These are phyloP conservation scores for Apostasia shenzhenica DNA, from an alignment of 106 monocot species.

Conservation along the genomic window DNA sequence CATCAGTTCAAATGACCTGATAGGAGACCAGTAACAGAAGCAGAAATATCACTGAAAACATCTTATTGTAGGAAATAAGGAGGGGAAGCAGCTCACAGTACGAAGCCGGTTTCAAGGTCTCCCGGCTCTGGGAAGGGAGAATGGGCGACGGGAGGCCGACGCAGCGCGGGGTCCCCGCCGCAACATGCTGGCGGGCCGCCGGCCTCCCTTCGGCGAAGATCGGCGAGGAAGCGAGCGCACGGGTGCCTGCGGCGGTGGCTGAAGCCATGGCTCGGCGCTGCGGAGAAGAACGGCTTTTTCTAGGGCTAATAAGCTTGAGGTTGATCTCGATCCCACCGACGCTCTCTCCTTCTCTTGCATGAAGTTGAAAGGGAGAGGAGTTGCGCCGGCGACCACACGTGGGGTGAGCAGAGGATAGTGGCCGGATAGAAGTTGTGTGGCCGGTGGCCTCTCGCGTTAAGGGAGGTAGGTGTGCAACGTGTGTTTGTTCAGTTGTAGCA, in stretches of 20 bases:
- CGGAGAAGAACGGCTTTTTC: not conserved
- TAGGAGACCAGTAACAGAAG: too few species aligned
- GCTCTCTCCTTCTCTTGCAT: not conserved
- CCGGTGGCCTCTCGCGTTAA: not conserved
- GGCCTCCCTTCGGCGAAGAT: not conserved
- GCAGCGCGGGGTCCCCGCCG: not conserved
- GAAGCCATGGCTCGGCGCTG: not conserved
- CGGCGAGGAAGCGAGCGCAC: not conserved
- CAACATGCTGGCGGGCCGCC: not conserved
- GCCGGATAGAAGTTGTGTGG: constrained; percentile 2
- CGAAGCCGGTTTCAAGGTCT: not conserved
- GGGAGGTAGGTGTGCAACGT: too few species aligned
- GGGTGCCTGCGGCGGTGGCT: not conserved
- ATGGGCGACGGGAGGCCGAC: not conserved
- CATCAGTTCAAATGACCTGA: too few species aligned
- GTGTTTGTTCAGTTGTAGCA: too few species aligned
- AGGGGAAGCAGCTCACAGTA: not conserved
- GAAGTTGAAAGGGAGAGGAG: not conserved
- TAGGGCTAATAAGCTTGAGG: not conserved
- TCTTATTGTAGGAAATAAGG: too few species aligned
- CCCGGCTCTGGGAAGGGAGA: not conserved
- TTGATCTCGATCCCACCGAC: not conserved
- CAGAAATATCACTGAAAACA: too few species aligned
- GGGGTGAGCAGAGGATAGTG: not conserved
- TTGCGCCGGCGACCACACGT: not conserved